Evolutionary conservation across 2,329 filamentous ascomycete genomes (phyloP), one percentile per base, ranked within the genome.

Genomic region (Uncinocarpus reesii): DNA sequence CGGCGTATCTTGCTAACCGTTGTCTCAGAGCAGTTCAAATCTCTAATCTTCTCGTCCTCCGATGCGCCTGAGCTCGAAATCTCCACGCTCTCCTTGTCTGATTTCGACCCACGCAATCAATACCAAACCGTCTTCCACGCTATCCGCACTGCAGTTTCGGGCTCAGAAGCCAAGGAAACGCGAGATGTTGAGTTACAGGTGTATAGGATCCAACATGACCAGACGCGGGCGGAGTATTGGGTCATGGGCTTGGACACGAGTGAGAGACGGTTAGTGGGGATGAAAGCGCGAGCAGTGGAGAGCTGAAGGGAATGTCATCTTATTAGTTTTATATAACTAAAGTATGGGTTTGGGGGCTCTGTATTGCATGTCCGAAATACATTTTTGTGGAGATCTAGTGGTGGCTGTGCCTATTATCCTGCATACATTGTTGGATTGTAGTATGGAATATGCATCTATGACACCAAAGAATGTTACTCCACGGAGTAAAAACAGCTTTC

Each of bases 271-370:
- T 59, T 95, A 51, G 79, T 95, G 6, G 89, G 89, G 11, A 74
- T 83, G 48, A 90, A 86, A 73, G 85, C 83, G 8, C 69, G 86
- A 67, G 79, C 83, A 21, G 74, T 94, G 53, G 88, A 95, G 73
- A 80, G 76, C 58, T 84, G 60, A 52, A 16, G 29, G 23, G 15
- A 16, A 16, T 10, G 26, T 34, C 13, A 20, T 7, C 7, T 7
- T 28, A 45, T 15, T 40, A 18, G 23, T 23, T 13, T 38, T 20
- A 8, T 16, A 11, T 18, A 4, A 37, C 18, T 4, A 16, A 10
- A 16, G 6, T 20, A 16, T 36, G 4, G 15, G 35, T 16, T 37
- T 13, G 35, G 35, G 4, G 15, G 35, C 13, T 6, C 7, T 6
- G 13, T 29, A n/a, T n/a, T n/a, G n/a, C n/a, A n/a, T n/a, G n/a